Percentiles rank a stretch among this genome's conserved stretches.
These are phyloP conservation scores for Kluyveromyces nonfermentans DNA, from an alignment of 805 yeast species.

Conservation along the genomic window DNA sequence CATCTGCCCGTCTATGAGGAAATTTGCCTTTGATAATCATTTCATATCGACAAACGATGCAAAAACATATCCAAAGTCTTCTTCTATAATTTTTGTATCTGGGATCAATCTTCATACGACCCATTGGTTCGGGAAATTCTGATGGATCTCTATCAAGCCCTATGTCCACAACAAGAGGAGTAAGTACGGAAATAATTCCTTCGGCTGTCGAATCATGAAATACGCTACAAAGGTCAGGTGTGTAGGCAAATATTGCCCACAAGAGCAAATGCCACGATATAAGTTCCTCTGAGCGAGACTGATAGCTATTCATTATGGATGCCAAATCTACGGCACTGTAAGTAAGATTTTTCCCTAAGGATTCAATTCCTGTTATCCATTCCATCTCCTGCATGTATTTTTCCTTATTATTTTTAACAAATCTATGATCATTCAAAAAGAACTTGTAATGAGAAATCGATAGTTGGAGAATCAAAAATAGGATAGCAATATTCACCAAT, in stretches of 20 bases:
- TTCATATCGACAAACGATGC: constrained; percentile 3
- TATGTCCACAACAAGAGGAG: constrained; percentile 23
- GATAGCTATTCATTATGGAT: constrained; percentile 1
- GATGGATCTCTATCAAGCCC: constrained; percentile 26
- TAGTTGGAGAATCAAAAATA: neutral
- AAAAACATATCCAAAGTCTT: constrained; percentile 1
- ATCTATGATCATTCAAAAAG: neutral
- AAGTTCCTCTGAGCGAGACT: constrained; percentile 1
- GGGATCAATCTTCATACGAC: constrained; percentile 4
- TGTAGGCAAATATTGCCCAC: neutral
- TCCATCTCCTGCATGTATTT: neutral
- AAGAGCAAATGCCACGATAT: neutral
- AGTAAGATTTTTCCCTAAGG: neutral
- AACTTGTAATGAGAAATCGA: constrained; percentile 1
- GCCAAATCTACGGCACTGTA: constrained; percentile 1
- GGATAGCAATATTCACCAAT: constrained; percentile 1
- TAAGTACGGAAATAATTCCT: constrained; percentile 20
- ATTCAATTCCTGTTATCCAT: neutral
- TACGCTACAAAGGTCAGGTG: neutral
- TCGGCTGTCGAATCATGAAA: constrained; percentile 15
- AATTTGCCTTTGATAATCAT: constrained; percentile 3
- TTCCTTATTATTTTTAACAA: neutral
- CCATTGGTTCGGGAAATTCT: constrained; percentile 19
- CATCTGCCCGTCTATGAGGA: neutral
- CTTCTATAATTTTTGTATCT: constrained; percentile 4